Base-by-base conservation (phyloP, 2,329 filamentous ascomycete genomes). In the Claviceps purpurea region DNA sequence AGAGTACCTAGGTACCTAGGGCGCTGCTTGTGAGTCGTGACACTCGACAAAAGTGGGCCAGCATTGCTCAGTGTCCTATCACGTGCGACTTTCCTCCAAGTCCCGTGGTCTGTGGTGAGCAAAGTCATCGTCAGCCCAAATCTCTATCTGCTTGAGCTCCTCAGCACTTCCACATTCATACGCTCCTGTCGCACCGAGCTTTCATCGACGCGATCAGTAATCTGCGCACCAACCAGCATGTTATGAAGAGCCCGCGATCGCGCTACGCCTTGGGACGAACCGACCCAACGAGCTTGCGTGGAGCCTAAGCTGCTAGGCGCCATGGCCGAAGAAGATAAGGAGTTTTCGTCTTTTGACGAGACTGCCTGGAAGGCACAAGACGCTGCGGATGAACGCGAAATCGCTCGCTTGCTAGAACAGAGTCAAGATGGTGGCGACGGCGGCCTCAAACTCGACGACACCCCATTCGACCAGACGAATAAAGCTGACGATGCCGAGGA, bases 401-500 rank as follows among this genome's bases (percentile, higher is more conserved):
- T 78, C 30, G 65, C 72, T 34, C 67, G 64, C 8, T 64, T 76
- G 10, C 62, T 79, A 16, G 68, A 67, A 26, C 65, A 70, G 49
- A 68, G 67, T 41, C 67, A 72, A 54, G 65, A 70, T 52, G 66
- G 66, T 37, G 62, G 60, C 13, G 67, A 61, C 20, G 61, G 71
- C 13, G 67, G 66, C 8, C 62, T 72, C 4, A 68, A 70, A 49
- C 62, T 80, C 54, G 68, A 74, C 55, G 66, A 68, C 47, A 65
- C 61, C 13, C 66, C 73, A 24, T 77, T 84, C 56, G 81, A 83
- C 57, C 74, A 81, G 57, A 73, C 75, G 6, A 85, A 89, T 65
- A 98, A 98, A 68, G 91, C 89, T 51, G 89, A 89, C 55, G 87
- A 97, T 69, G 93, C 93, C 42, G 72, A 93, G 56, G 93, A 98